Base-by-base conservation (phyloP, 495 filamentous ascomycete species). In the Penicillium egyptiacum region DNA sequence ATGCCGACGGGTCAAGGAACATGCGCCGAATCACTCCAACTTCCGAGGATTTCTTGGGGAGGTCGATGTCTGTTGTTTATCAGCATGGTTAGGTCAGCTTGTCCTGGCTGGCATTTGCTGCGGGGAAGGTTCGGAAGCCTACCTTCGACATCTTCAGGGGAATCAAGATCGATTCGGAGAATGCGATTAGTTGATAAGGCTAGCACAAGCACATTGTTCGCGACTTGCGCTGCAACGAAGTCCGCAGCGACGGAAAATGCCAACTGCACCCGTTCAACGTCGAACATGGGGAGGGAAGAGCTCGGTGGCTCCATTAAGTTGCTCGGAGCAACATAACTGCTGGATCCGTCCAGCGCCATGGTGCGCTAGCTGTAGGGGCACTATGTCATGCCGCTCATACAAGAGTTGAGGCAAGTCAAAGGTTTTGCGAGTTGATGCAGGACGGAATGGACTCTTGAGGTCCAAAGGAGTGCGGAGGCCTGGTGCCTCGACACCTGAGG, bases 1-100 rank as follows among this genome's bases (percentile, higher is more conserved):
- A 96, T 25, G 95, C 93, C 9, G 92, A 94, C 5, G 94, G 95
- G 66, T 98, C 94, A 54, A 98, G 86, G 73, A 98, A 98, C 84
- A 98, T 89, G 71, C 88, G 88, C 48, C 89, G 88, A 64, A 98
- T 98, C 23, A 95, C 79, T 57, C 94, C 94, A 44, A 90, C 81
- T 69, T 98, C 94, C 23, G 91, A 86, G 26, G 88, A 83, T 65
- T 93, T 95, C 75, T 94, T 96, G 26, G 95, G 95, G 28, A 98
- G 87, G 69, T 98, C 95, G 68, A 98, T 96, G 74, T 98, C 93
- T 96, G 58, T 55, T 30, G 51, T 56, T 30, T 33, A 55, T 52
- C 42, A 35, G 56, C 46, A 55, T n/a, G 30, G 37, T 61, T 56
- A 57, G 55, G 56, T 67, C 55, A 37, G 43, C 41, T 52, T 40